Conservation (phyloP, 805 yeast genomes). For the Saitoella complicata region DNA sequence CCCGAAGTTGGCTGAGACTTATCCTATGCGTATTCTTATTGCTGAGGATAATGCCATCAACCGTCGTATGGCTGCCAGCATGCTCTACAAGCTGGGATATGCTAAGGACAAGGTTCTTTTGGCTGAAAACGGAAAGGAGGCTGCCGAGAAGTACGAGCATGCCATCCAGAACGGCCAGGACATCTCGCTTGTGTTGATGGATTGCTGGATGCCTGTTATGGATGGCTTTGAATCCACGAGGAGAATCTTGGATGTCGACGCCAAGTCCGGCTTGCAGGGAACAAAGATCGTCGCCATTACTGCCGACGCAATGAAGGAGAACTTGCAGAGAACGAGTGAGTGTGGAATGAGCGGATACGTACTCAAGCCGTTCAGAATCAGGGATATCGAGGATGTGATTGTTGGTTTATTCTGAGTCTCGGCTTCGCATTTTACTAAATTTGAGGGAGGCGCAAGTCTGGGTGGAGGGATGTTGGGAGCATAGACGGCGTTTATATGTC, state of each 20-base stretch:
- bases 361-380: too few relatives aligned
- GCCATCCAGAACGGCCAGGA: conserved; percentile 52
- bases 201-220: conserved; percentile 91
- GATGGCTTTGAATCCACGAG: conserved; percentile 89
- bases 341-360: background rate
- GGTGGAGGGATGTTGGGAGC: too few relatives aligned
- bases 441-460: too few relatives aligned
- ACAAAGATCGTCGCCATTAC: conserved; percentile 82
- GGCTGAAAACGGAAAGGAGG: conserved; percentile 74
- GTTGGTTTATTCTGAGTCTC: too few relatives aligned
- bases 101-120: conserved; percentile 63
- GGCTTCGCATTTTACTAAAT: too few relatives aligned
- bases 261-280: conserved; percentile 23
- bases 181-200: conserved; percentile 56
- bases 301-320: conserved; percentile 62
- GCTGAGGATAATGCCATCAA: conserved; percentile 83
- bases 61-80: conserved; percentile 69
- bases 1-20: background rate
- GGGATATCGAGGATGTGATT: too few relatives aligned
- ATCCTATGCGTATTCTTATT: conserved; percentile 31
- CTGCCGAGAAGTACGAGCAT: conserved; percentile 39
- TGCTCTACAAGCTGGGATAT: conserved; percentile 49
- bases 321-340: background rate
- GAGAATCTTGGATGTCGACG: conserved; percentile 46
- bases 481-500: too few relatives aligned